Evolutionary conservation across 352 stramenopile species (phyloP).

Genomic region (Vaucheria bursata): DNA sequence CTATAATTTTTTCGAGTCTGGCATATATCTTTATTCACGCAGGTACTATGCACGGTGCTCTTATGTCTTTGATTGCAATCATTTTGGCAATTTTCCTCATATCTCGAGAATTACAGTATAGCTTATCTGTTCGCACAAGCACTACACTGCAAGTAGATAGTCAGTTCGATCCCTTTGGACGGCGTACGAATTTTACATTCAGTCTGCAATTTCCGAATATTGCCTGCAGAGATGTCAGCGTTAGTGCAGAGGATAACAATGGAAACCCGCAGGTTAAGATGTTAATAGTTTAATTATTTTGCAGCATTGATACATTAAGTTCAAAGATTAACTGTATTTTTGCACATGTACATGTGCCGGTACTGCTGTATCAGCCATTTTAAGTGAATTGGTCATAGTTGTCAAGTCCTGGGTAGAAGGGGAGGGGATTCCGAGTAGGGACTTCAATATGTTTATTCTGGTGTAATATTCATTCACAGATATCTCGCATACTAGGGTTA

Average conservation of each 20-base stretch:
- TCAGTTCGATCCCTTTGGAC: not conserved
- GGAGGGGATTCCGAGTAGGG: no score
- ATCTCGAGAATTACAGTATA: not conserved
- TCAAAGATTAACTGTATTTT: no score
- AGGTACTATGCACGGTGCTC: slow-evolving; percentile 2
- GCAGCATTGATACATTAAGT: no score
- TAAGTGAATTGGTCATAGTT: no score
- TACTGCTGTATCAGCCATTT: no score
- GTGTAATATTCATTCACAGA: no score
- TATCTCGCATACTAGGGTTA: no score
- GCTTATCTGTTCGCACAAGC: not conserved
- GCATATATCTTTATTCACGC: not conserved
- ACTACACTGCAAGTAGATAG: not conserved
- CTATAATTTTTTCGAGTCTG: no score
- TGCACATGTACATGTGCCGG: no score
- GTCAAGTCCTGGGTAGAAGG: no score
- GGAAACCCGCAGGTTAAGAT: slow-evolving; percentile 55
- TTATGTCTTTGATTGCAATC: not conserved
- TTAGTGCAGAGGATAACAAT: slow-evolving; percentile 62
- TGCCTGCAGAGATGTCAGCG: slow-evolving; percentile 14
- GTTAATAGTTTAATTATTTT: no score
- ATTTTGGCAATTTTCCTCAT: not conserved
- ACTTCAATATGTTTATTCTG: no score
- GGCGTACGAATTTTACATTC: slow-evolving; percentile 15
- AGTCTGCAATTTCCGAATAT: slow-evolving; percentile 32